phyloP scores from a whole-genome alignment of 2,329 filamentous ascomycete species.

The Rhytidhysteron rufulum region DNA sequence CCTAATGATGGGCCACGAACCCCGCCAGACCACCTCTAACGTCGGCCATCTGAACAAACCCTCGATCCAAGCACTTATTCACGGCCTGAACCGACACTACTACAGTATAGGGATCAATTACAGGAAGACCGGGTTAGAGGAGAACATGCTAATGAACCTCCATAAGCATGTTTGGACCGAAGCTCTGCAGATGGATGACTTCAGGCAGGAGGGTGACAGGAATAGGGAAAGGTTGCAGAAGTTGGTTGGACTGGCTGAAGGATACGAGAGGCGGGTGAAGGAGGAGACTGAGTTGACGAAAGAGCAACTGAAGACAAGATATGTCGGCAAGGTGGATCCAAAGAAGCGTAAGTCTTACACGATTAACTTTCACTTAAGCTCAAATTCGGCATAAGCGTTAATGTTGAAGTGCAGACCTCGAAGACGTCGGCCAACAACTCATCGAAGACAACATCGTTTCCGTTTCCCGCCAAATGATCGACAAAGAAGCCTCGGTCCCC shows the following conservation, averaged over 20 bases:
- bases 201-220: constrained; percentile 74
- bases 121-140: constrained; percentile 92
- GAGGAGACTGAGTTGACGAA: constrained; percentile 97
- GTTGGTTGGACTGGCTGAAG: constrained; percentile 84
- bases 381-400: no score
- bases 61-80: constrained; percentile 98
- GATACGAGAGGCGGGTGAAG: constrained; percentile 98
- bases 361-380: neutral
- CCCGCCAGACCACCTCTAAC: constrained; percentile 95
- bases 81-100: constrained; percentile 97
- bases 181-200: constrained; percentile 94
- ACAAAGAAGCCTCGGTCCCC: constrained; percentile 96
- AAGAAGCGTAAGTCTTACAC: constrained; percentile 75
- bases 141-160: constrained; percentile 99
- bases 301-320: constrained; percentile 97
- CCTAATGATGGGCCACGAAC: constrained; percentile 96
- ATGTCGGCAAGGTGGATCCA: constrained; percentile 96
- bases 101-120: constrained; percentile 99
- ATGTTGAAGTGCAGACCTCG: constrained; percentile 68
- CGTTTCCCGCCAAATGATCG: constrained; percentile 98
- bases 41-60: constrained; percentile 98
- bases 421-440: constrained; percentile 91
- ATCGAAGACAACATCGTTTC: constrained; percentile 99
- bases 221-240: constrained; percentile 85
- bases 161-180: constrained; percentile 99